Evolutionary conservation across 2,329 filamentous ascomycete genomes (phyloP).

Genomic region (Leptographium wingfieldii): DNA sequence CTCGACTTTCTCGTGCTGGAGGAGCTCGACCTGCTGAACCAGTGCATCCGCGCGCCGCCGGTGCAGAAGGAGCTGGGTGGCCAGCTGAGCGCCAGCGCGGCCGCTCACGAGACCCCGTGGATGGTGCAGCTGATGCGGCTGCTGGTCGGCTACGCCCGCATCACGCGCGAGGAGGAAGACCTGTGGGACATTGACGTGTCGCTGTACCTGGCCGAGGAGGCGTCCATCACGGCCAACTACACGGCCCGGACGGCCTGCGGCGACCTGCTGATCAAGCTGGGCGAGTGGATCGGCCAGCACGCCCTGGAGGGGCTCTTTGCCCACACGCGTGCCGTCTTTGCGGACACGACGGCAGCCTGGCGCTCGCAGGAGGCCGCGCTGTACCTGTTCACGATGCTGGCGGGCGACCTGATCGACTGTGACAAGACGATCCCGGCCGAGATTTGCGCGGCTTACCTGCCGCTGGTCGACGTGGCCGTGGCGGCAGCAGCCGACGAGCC

Average conservation of each 20-base stretch:
- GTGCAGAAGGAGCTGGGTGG: constrained; percentile 82
- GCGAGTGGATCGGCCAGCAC: constrained; percentile 71
- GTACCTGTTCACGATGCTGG: constrained; percentile 72
- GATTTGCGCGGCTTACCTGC: constrained; percentile 61
- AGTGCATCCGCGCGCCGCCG: constrained; percentile 74
- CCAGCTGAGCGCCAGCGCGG: constrained; percentile 47
- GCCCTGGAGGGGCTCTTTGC: constrained; percentile 68
- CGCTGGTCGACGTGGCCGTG: constrained; percentile 69
- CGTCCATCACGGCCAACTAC: constrained; percentile 89
- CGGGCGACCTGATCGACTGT: constrained; percentile 72
- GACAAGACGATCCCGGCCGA: constrained; percentile 57
- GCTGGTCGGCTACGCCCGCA: constrained; percentile 73
- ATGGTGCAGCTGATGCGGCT: constrained; percentile 79
- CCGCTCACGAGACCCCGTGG: constrained; percentile 58
- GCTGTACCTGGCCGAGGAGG: constrained; percentile 88
- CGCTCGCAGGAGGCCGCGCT: constrained; percentile 65
- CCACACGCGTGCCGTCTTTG: constrained; percentile 64
- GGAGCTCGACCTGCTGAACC: constrained; percentile 88
- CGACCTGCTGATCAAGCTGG: constrained; percentile 82
- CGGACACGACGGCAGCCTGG: constrained; percentile 25
- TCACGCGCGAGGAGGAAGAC: constrained; percentile 84
- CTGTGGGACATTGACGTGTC: constrained; percentile 97
- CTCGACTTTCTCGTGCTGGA: constrained; percentile 88
- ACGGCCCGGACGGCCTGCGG: constrained; percentile 86
- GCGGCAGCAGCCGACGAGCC: constrained; percentile 48